Percentiles rank a stretch among this genome's conserved stretches.
phyloP scores from a whole-genome alignment of 2,329 filamentous ascomycete genomes.

The Leptodontidium sp. region DNA sequence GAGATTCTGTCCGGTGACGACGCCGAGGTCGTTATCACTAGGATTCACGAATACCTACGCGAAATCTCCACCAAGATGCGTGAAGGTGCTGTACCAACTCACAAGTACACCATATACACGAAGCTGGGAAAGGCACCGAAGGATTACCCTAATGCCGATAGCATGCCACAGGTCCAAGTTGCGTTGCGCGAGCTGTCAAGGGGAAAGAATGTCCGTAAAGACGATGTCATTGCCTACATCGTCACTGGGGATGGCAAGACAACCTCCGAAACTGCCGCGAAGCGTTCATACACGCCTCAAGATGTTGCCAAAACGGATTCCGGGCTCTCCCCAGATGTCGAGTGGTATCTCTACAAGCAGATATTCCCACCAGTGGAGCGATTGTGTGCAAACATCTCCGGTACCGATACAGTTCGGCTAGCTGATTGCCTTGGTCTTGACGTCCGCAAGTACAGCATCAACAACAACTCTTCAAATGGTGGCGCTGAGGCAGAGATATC shows the following conservation, averaged over 20 bases:
- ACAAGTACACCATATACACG: conserved; percentile 97
- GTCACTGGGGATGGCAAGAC: conserved; percentile 77
- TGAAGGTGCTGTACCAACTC: conserved; percentile 73
- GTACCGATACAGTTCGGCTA: conserved; percentile 88
- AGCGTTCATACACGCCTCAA: conserved; percentile 86
- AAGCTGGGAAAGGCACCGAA: conserved; percentile 94
- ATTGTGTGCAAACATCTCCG: conserved; percentile 93
- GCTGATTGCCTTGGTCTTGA: conserved; percentile 95
- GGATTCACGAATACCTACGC: conserved; percentile 92
- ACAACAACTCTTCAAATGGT: conserved; percentile 60
- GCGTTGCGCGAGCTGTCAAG: conserved; percentile 86
- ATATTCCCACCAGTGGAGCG: conserved; percentile 98
- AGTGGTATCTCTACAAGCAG: conserved; percentile 98
- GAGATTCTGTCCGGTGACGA: conserved; percentile 96
- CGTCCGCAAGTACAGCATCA: conserved; percentile 83
- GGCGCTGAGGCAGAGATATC: conserved; percentile 76
- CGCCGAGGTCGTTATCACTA: conserved; percentile 83
- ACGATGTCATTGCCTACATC: conserved; percentile 96
- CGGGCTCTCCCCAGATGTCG: conserved; percentile 84
- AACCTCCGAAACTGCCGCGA: conserved; percentile 75
- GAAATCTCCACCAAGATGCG: conserved; percentile 89
- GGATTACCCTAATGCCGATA: conserved; percentile 92
- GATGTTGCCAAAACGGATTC: conserved; percentile 83
- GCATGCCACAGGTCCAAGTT: conserved; percentile 97
- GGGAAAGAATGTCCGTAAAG: conserved; percentile 87